A percentile compares a stretch with the other conserved stretches of the same genome.
phyloP scores from a whole-genome alignment of 2,329 filamentous ascomycete genomes.

The Aurifilum marmelostoma region DNA sequence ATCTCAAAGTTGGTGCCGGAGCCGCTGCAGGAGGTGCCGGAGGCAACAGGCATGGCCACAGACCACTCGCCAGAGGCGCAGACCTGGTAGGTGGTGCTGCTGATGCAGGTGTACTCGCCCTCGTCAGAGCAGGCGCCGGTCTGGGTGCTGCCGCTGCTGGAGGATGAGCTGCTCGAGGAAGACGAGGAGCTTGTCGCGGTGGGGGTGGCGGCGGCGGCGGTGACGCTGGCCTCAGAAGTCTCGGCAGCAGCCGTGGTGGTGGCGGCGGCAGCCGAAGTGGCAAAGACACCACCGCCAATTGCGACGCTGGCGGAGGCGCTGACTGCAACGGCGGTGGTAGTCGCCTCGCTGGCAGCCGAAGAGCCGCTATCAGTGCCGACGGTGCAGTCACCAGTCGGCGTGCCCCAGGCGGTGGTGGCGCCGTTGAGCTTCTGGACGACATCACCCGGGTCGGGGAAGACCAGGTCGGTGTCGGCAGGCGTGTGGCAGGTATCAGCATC shows the following conservation, averaged over 20 bases:
- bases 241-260: slow-evolving; percentile 28
- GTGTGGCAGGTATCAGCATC: slow-evolving; percentile 60
- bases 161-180: slow-evolving; percentile 28
- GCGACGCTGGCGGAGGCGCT: slow-evolving; percentile 31
- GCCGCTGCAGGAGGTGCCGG: slow-evolving; percentile 49
- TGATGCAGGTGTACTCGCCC: slow-evolving; percentile 55
- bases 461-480: slow-evolving; percentile 56
- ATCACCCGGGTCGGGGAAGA: slow-evolving; percentile 70
- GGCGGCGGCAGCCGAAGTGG: slow-evolving; percentile 36
- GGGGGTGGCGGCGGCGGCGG: slow-evolving; percentile 27
- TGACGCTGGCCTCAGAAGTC: slow-evolving; percentile 25
- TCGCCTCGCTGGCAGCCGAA: slow-evolving; percentile 24
- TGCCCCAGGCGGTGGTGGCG: slow-evolving; percentile 40
- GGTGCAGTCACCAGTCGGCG: slow-evolving; percentile 35
- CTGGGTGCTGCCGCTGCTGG: slow-evolving; percentile 37
- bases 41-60: slow-evolving; percentile 43
- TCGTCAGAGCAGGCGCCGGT: slow-evolving; percentile 51
- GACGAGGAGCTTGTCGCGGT: slow-evolving; percentile 24
- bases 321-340: slow-evolving; percentile 30
- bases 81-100: slow-evolving; percentile 53
- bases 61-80: slow-evolving; percentile 56
- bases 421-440: slow-evolving; percentile 55
- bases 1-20: slow-evolving; percentile 39
- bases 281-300: slow-evolving; percentile 41
- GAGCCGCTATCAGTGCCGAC: slow-evolving; percentile 34